Conservation (phyloP, 2,329 filamentous ascomycete species). For the Emergomyces orientalis region DNA sequence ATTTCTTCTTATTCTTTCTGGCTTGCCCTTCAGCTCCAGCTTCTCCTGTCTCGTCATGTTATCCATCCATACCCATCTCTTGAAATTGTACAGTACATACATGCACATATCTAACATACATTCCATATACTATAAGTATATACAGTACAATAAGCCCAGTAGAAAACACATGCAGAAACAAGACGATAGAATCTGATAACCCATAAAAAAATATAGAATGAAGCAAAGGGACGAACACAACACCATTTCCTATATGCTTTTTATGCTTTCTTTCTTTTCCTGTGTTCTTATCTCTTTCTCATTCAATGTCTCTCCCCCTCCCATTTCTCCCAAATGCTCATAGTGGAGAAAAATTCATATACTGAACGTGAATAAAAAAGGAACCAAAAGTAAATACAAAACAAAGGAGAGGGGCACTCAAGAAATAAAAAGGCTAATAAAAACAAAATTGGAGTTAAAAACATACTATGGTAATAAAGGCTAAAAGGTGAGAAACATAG, state of each 20-base stretch:
- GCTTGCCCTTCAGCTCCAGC: neutral
- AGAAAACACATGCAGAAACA: neutral
- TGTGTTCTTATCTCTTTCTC: neutral
- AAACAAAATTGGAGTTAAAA: conserved; percentile 2
- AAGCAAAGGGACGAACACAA: conserved; percentile 8
- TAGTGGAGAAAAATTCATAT: neutral
- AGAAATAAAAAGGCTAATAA: neutral
- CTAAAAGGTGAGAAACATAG: neutral
- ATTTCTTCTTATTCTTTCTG: too few relatives aligned
- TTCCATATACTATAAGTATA: neutral
- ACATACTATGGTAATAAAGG: conserved; percentile 1
- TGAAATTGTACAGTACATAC: neutral
- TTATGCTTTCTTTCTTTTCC: neutral
- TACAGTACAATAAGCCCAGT: neutral
- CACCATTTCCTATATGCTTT: conserved; percentile 20
- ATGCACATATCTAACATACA: neutral
- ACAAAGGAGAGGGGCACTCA: conserved; percentile 8
- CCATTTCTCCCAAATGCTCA: neutral
- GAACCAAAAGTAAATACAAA: neutral
- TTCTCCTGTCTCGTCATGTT: neutral
- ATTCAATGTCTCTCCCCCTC: neutral
- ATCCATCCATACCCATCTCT: neutral
- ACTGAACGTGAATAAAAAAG: neutral
- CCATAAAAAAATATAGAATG: conserved; percentile 11
- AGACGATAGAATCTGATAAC: neutral